Conservation (phyloP, 257 asterid species). For the Solanum clarkiae region DNA sequence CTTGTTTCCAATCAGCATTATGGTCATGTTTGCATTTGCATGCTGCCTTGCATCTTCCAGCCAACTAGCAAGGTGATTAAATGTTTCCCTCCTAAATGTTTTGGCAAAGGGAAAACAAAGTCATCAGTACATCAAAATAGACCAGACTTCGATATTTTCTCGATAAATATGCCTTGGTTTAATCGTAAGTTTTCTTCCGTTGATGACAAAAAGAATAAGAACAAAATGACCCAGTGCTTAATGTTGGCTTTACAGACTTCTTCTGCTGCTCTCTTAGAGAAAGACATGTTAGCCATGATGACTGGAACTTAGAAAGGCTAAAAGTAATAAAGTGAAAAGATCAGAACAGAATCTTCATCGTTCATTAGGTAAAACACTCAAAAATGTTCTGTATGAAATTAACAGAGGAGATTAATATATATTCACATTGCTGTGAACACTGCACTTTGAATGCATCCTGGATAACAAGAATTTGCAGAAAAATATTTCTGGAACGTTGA, state of each 20-base stretch:
- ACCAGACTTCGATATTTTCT: not conserved
- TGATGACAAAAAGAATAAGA: not conserved
- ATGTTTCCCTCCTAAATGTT: conserved; percentile 65
- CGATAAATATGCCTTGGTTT: not conserved
- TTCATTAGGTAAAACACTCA: not conserved
- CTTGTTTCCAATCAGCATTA: conserved; percentile 79
- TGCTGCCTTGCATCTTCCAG: conserved; percentile 78
- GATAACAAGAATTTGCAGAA: not conserved
- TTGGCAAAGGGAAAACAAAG: not conserved
- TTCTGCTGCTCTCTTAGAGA: not conserved
- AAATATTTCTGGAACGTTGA: not conserved
- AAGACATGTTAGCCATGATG: not conserved
- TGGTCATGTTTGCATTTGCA: conserved; percentile 56
- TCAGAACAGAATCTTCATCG: not conserved
- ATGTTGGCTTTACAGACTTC: not conserved
- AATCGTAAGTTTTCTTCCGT: not conserved
- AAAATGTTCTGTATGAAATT: not conserved
- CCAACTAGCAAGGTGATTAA: conserved; percentile 74
- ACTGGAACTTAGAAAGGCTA: not conserved
- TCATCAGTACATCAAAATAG: not conserved
- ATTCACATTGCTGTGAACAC: not conserved
- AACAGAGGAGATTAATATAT: not conserved
- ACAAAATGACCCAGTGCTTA: not conserved
- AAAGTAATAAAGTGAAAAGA: not conserved
- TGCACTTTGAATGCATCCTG: not conserved